Conservation (phyloP, 352 stramenopile genomes). For the Globisporangium cederbergense region DNA sequence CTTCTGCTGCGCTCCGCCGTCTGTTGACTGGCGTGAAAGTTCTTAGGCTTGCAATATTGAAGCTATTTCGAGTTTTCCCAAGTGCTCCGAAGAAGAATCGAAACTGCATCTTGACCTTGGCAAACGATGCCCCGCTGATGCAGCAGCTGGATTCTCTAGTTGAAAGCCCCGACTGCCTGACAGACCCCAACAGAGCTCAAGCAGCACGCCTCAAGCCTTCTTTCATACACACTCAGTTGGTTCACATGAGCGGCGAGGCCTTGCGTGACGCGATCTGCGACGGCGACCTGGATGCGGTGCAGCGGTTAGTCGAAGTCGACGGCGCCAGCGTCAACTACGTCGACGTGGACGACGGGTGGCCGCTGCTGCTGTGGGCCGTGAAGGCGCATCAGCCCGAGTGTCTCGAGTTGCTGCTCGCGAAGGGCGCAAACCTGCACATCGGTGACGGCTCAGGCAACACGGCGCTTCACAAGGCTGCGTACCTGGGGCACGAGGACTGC, state of each 20-base stretch:
- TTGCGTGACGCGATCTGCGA: constrained; percentile 45
- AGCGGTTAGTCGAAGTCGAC: constrained; percentile 21
- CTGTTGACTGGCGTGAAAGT: not conserved
- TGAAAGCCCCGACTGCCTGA: not conserved
- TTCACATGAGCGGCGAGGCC: constrained; percentile 29
- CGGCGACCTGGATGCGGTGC: constrained; percentile 20
- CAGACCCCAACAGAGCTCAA: not conserved
- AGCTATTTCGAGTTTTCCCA: constrained; percentile 4
- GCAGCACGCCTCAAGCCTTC: not conserved
- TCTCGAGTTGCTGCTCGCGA: constrained; percentile 26
- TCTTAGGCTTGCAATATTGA: not conserved
- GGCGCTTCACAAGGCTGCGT: constrained; percentile 43
- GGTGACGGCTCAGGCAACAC: constrained; percentile 36
- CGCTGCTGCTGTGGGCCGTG: constrained; percentile 39
- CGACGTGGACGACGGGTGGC: constrained; percentile 36
- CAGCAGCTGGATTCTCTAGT: not conserved
- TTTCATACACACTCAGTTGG: too few relatives aligned
- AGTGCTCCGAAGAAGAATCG: not conserved
- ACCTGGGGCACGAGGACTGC: constrained; percentile 34
- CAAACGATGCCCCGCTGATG: not conserved
- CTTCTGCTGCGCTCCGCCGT: not conserved
- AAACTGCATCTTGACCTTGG: not conserved
- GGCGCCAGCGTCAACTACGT: constrained; percentile 36
- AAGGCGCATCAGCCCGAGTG: constrained; percentile 30
- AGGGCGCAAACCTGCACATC: constrained; percentile 35